Base-by-base conservation (phyloP, 345 rosid species). In the Gossypium ekmanianum region DNA sequence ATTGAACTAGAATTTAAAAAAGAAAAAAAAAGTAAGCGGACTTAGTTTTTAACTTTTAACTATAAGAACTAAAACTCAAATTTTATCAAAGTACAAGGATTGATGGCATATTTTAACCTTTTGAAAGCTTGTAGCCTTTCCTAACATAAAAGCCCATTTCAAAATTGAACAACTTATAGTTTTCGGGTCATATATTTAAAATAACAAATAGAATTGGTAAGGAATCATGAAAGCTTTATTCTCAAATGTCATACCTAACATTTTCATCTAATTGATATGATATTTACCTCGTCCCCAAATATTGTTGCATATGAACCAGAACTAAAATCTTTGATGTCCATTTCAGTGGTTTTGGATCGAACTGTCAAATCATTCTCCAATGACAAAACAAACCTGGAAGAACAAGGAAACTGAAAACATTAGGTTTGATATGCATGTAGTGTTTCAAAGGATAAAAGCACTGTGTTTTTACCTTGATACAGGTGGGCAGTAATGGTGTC, bases 271-370 rank as follows among this genome's bases (percentile, higher is more conserved):
- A 24, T 7, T 17, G 61, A 63, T 29, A 13, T 57, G 17, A 18
- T 22, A 63, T 81, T 18, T 89, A 95, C 99, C 99, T 95, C 98
- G 18, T 87, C 93, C 56, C 89, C 96, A 24, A 95, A 90, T 72
- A 95, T 89, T 24, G 99, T 92, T 66, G 88, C 94, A 68, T 91
- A 95, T 70, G 99, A 95, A 79, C 94, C 93, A 20, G 97, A 91
- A 81, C 92, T 85, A 75, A 88, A 91, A 81, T 95, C 99, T 77
- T 85, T 85, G 11, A 85, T 66, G 29, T 87, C 73, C 73, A 95
- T 72, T 83, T 91, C 98, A 11, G 91, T 77, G 51, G 97, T 95
- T 80, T 93, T 95, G 2, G 92, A 75, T 83, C 98, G 83, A 44
- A 84, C 89, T 17, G 99, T 95, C 85, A 95, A 81, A 84, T 95